A percentile compares a stretch with the other conserved stretches of the same genome.
These are phyloP conservation scores for Neckera pumila DNA, from an alignment of 225 moss, liverwort and hornwort genomes.

Conservation along the genomic window DNA sequence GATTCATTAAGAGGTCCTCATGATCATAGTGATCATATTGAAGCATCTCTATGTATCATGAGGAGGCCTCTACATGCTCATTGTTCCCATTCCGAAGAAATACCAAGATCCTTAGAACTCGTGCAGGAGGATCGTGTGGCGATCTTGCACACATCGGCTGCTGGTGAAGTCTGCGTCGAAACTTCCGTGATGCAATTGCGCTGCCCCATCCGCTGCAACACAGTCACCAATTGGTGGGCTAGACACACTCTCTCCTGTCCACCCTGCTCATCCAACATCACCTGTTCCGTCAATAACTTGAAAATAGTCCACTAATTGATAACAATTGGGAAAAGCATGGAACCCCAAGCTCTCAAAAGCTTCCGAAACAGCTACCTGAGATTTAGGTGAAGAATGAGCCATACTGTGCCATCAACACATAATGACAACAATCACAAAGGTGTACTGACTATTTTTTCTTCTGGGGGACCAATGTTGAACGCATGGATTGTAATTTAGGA, in stretches of 20 bases:
- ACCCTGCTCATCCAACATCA: slow-evolving; percentile 18
- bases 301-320: background rate
- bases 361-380: background rate
- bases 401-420: background rate
- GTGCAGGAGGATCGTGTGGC: slow-evolving; percentile 16
- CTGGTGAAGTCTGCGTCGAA: slow-evolving; percentile 49
- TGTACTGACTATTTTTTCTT: background rate
- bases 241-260: slow-evolving; percentile 54
- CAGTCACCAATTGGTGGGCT: slow-evolving; percentile 58
- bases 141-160: background rate
- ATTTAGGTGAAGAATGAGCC: background rate
- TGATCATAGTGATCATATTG: background rate
- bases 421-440: background rate
- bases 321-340: background rate
- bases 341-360: background rate
- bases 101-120: slow-evolving; percentile 25
- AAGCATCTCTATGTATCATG: background rate
- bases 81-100: background rate
- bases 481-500: background rate
- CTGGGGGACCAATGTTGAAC: background rate
- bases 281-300: background rate
- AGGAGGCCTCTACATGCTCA: background rate
- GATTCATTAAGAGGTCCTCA: background rate
- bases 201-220: slow-evolving; percentile 51
- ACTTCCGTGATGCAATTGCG: slow-evolving; percentile 35